Base-by-base conservation (phyloP, 139 green algal species). In the Haematococcus lacustris region DNA sequence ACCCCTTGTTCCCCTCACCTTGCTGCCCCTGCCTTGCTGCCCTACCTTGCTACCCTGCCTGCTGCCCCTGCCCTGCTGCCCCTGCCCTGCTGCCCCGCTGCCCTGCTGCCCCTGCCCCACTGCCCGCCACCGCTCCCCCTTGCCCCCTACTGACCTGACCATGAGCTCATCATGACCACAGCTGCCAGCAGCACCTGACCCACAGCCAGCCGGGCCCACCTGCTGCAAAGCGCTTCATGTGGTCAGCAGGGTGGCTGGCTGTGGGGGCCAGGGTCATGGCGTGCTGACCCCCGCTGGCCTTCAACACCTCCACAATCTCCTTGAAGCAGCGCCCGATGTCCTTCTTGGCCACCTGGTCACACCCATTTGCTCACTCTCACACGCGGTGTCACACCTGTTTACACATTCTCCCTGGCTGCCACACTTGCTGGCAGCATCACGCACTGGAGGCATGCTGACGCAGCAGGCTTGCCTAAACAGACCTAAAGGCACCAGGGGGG, bases 271-370 rank as follows among this genome's bases (percentile, higher is more conserved):
- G 26, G 51, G 38, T 40, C n/a, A 38, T 53, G 69, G 4, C 40
- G 40, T 71, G 50, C 7, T 21, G 33, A 4, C 30, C 51, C 17
- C 37, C 72, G 13, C 66, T 43, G 37, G 78, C 70, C 77, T 79
- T 79, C 71, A 78, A 69, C 4, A 77, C n/a, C 73, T 80, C 53
- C 60, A 87, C 53, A 5, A 93, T 78, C 37, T 82, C 51, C 61
- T 88, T 91, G 78, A 90, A 94, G 66, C 78, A 87, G 3, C 80
- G 77, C 2, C 82, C 88, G 28, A 96, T 92, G 68, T 94, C 91
- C 73, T 86, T 87, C 71, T 94, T 93, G 69, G 64, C 73, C 17
- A 83, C 86, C 67, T 72, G 66, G 28, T 61, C 13, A 57, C 47
- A 21, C 13, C 13, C 13, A 57, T 57, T 57, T 28, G 13, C 13